phyloP scores from a whole-genome alignment of 1,139 yeast genomes.

The Yamadazyma atmosphaerica region DNA sequence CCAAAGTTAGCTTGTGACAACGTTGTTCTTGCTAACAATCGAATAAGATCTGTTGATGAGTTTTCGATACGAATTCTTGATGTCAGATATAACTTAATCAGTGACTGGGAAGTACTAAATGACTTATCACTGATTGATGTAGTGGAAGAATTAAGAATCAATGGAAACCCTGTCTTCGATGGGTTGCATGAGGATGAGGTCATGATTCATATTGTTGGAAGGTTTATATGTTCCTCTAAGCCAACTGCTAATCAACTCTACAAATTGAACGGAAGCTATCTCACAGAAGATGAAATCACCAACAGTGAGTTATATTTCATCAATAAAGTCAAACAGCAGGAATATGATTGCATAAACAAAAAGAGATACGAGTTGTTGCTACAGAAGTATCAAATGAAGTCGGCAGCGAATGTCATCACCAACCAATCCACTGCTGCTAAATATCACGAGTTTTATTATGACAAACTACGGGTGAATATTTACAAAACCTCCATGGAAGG shows the following conservation, averaged over 20 bases:
- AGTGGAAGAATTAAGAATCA: conserved; percentile 46
- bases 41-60: conserved; percentile 11
- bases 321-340: conserved; percentile 43
- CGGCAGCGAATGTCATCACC: not conserved
- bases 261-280: conserved; percentile 56
- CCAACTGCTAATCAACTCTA: conserved; percentile 7
- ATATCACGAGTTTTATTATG: not conserved
- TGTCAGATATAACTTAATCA: conserved; percentile 43
- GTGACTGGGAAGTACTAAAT: conserved; percentile 1
- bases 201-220: conserved; percentile 47
- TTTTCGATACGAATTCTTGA: conserved; percentile 31
- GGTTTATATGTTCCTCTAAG: conserved; percentile 32
- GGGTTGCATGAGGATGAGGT: conserved; percentile 17
- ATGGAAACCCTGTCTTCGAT: conserved; percentile 52
- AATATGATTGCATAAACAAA: conserved; percentile 19
- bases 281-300: conserved; percentile 47
- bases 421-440: not conserved
- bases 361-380: conserved; percentile 28
- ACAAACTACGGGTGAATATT: not conserved
- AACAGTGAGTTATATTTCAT: conserved; percentile 73
- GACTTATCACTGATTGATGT: conserved; percentile 20
- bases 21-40: conserved; percentile 30
- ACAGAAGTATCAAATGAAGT: conserved; percentile 19
- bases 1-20: conserved; percentile 23
- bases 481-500: not conserved